Conservation (phyloP, 176 grass and related monocot species). For the Zea mays region Zm-B73-REFERENCE-NAM-5.0 NC_050101.1:96095001-96095500, state of each 20-base stretch:
- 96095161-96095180: constrained; percentile 22
- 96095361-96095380: background rate
- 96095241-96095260: constrained; percentile 94
- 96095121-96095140: background rate
- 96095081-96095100: constrained; percentile 77
- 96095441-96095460: constrained; percentile 3
- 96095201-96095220: constrained; percentile 62
- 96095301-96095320: constrained; percentile 13
- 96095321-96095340: background rate
- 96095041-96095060: constrained; percentile 98
- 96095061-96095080: constrained; percentile 95
- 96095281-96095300: constrained; percentile 20
- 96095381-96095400: background rate
- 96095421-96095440: constrained; percentile 15
- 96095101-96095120: constrained; percentile 56
- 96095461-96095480: background rate
- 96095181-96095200: constrained; percentile 24
- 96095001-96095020: constrained; percentile 14
- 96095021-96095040: constrained; percentile 60
- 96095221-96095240: constrained; percentile 94
- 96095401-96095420: background rate
- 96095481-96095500: background rate
- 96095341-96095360: background rate
- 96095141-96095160: constrained; percentile 7
- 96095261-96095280: constrained; percentile 77